Percentiles rank a stretch among this genome's conserved stretches.
Conservation (phyloP, 2,329 filamentous ascomycete species). For the Sarocladium brachiariae region DNA sequence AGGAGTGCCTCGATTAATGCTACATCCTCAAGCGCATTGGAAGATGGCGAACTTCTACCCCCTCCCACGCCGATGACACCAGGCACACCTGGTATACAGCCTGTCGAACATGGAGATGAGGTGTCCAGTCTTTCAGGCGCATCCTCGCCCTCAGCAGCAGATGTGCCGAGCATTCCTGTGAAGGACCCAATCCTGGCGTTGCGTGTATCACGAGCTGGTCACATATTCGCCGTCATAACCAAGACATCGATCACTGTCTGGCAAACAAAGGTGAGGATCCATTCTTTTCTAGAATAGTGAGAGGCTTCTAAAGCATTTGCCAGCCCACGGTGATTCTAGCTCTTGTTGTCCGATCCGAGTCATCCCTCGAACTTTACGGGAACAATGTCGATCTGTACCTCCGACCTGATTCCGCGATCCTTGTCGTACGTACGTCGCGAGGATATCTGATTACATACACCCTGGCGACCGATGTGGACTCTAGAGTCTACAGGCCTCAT, state of each 20-base stretch:
- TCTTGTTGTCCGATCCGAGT: constrained; percentile 71
- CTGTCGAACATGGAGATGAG: constrained; percentile 45
- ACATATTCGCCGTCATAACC: constrained; percentile 83
- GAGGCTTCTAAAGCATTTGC: constrained; percentile 43
- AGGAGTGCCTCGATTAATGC: constrained; percentile 12
- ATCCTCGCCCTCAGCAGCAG: background rate
- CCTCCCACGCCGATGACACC: constrained; percentile 46
- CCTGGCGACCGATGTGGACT: constrained; percentile 73
- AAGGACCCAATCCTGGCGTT: constrained; percentile 67
- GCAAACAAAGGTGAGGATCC: constrained; percentile 74
- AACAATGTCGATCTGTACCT: constrained; percentile 78
- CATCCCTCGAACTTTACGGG: constrained; percentile 77
- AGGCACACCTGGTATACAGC: constrained; percentile 49
- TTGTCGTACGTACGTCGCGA: constrained; percentile 78
- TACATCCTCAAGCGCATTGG: constrained; percentile 14
- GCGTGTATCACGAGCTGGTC: constrained; percentile 69
- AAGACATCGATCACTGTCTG: constrained; percentile 82
- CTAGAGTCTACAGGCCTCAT: constrained; percentile 76
- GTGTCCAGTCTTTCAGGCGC: constrained; percentile 15
- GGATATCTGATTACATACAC: constrained; percentile 95
- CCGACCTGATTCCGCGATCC: constrained; percentile 83
- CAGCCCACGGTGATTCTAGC: constrained; percentile 86
- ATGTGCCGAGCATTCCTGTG: constrained; percentile 29
- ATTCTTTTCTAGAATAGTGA: background rate
- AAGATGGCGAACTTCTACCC: constrained; percentile 28